A percentile compares a stretch with the other conserved stretches of the same genome.
These are phyloP conservation scores for Solioccasus polychromus DNA, from an alignment of 768 basidiomycete species.

Conservation along the genomic window DNA sequence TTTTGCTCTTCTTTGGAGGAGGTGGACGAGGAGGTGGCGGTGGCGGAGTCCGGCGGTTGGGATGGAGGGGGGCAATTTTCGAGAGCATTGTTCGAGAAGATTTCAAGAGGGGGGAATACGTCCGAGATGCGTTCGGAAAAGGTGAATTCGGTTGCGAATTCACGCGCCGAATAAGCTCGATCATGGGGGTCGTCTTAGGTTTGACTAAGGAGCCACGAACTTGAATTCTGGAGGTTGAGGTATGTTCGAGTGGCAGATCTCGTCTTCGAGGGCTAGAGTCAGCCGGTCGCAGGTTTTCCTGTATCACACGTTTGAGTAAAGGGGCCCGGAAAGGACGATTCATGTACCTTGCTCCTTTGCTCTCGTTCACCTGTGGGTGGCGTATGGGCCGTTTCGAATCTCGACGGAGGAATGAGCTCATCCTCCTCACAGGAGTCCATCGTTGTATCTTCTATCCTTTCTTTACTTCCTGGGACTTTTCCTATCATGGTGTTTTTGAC, in stretches of 20 bases:
- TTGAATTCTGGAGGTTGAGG: constrained; percentile 9
- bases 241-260: constrained; percentile 4
- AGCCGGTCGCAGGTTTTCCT: constrained; percentile 15
- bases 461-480: constrained; percentile 19
- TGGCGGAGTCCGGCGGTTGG: constrained; percentile 69
- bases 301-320: constrained; percentile 1
- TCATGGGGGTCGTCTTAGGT: constrained; percentile 63
- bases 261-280: constrained; percentile 1
- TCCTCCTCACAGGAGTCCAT: constrained; percentile 27
- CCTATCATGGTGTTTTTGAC: constrained; percentile 1
- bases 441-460: constrained; percentile 31
- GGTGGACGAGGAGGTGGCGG: constrained; percentile 69
- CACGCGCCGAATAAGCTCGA: constrained; percentile 71
- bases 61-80: constrained; percentile 73
- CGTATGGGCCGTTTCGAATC: neutral
- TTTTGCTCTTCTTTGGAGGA: constrained; percentile 76
- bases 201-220: constrained; percentile 42
- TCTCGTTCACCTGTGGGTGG: constrained; percentile 4
- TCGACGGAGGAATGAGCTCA: constrained; percentile 1
- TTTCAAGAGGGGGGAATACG: constrained; percentile 67
- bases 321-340: neutral
- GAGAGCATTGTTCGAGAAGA: constrained; percentile 60
- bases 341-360: constrained; percentile 16
- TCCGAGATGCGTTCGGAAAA: constrained; percentile 21
- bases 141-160: constrained; percentile 67